A percentile compares a stretch with the other conserved stretches of the same genome.
Conservation (phyloP, 345 rosid genomes). For the Erodium maritimum region DNA sequence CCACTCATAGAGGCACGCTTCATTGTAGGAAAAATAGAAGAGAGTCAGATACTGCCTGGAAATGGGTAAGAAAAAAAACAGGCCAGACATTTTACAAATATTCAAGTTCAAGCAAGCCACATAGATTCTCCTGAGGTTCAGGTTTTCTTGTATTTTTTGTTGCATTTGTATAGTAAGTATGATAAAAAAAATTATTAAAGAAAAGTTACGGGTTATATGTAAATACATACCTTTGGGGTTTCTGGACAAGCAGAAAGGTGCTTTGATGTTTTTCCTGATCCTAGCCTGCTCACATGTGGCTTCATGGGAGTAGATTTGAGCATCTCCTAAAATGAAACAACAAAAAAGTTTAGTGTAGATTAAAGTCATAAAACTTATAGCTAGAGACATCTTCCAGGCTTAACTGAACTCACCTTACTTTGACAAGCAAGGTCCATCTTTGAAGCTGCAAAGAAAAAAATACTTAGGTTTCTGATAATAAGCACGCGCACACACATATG, state of each 20-base stretch:
- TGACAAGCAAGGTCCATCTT: conserved; percentile 25
- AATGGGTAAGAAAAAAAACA: neutral
- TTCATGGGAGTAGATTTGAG: conserved; percentile 33
- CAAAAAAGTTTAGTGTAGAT: neutral
- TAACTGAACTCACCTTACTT: conserved; percentile 35
- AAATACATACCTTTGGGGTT: conserved; percentile 28
- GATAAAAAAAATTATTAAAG: no score
- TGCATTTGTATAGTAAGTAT: no score
- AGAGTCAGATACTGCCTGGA: neutral
- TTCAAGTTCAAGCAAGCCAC: neutral
- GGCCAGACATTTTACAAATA: neutral
- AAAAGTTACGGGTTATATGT: neutral
- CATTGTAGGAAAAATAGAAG: conserved; percentile 1
- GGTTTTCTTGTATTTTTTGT: neutral
- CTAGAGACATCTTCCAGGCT: neutral
- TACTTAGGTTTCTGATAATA: neutral
- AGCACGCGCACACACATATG: neutral
- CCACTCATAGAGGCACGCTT: conserved; percentile 29
- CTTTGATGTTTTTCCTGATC: conserved; percentile 31
- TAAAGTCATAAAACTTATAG: conserved; percentile 1
- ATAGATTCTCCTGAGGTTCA: neutral
- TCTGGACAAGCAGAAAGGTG: conserved; percentile 31
- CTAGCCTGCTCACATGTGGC: conserved; percentile 32
- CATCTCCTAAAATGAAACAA: conserved; percentile 28
- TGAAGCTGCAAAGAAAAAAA: conserved; percentile 27